phyloP scores from a whole-genome alignment of 169 alveolate genomes.

The Plasmodium cynomolgi region DNA sequence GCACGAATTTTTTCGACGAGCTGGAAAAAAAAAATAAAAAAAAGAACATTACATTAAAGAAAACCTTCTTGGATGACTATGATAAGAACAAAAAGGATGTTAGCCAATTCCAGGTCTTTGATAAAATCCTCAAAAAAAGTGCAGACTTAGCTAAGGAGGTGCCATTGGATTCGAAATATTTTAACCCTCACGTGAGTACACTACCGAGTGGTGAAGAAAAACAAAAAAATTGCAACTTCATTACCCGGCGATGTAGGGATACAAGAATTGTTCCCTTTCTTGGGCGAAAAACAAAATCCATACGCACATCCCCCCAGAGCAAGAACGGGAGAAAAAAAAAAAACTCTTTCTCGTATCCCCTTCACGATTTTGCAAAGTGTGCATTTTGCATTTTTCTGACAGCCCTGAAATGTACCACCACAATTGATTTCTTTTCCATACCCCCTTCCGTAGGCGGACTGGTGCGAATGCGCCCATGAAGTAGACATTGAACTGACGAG shows the following conservation, averaged over 20 bases:
- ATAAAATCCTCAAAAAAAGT: constrained; percentile 63
- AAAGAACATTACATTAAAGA: constrained; percentile 45
- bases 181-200: constrained; percentile 54
- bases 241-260: neutral
- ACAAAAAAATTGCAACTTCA: neutral
- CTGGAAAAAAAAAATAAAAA: constrained; percentile 42
- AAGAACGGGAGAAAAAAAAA: neutral
- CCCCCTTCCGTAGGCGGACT: constrained; percentile 50
- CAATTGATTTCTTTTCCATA: neutral
- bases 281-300: neutral
- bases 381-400: neutral
- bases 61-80: constrained; percentile 14
- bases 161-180: constrained; percentile 48
- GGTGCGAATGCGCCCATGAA: constrained; percentile 70
- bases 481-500: constrained; percentile 34
- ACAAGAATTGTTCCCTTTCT: neutral
- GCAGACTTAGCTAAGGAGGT: constrained; percentile 43
- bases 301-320: neutral
- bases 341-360: neutral
- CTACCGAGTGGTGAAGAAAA: neutral
- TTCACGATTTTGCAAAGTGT: neutral
- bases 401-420: neutral
- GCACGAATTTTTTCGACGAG: constrained; percentile 37
- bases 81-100: constrained; percentile 10
- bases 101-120: constrained; percentile 30